Percentiles rank a stretch among this genome's conserved stretches.
phyloP scores from a whole-genome alignment of 352 stramenopile species.

The Phytophthora brassicae region DNA sequence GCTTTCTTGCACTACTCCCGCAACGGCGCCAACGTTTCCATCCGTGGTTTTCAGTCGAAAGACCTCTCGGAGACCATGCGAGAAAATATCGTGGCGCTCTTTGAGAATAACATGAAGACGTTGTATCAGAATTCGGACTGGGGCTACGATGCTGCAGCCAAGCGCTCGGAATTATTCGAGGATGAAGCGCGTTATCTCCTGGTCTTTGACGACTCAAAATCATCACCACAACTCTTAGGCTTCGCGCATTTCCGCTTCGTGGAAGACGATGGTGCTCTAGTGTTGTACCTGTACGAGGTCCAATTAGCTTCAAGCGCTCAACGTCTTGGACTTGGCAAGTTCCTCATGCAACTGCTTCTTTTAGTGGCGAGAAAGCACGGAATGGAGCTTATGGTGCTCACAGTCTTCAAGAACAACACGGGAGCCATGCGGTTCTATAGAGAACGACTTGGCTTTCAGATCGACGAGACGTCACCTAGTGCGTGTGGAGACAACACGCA shows the following conservation, averaged over 20 bases:
- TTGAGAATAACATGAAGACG: conserved; percentile 91
- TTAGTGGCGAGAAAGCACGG: conserved; percentile 69
- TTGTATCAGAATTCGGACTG: conserved; percentile 89
- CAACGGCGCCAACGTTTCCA: conserved; percentile 44
- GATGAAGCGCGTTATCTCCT: conserved; percentile 87
- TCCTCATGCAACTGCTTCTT: conserved; percentile 91
- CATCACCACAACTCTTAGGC: conserved; percentile 24
- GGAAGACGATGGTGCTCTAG: conserved; percentile 86
- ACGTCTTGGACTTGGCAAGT: conserved; percentile 84
- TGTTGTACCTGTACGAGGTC: conserved; percentile 95
- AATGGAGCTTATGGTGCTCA: conserved; percentile 93
- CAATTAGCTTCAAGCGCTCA: conserved; percentile 75
- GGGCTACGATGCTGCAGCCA: conserved; percentile 88
- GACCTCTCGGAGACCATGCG: conserved; percentile 36
- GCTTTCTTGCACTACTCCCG: conserved; percentile 58
- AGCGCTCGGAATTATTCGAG: conserved; percentile 85
- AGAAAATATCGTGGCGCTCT: conserved; percentile 63
- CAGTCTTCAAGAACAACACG: conserved; percentile 92
- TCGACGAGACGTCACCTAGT: conserved; percentile 92
- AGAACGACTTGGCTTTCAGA: conserved; percentile 78
- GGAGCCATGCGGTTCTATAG: conserved; percentile 91
- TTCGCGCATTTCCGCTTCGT: conserved; percentile 95
- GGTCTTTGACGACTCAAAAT: conserved; percentile 21
- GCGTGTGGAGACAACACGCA: conserved; percentile 64
- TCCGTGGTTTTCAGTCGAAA: conserved; percentile 46